Base-by-base conservation (phyloP, 352 stramenopile genomes). In the Globisporangium okanoganense region DNA sequence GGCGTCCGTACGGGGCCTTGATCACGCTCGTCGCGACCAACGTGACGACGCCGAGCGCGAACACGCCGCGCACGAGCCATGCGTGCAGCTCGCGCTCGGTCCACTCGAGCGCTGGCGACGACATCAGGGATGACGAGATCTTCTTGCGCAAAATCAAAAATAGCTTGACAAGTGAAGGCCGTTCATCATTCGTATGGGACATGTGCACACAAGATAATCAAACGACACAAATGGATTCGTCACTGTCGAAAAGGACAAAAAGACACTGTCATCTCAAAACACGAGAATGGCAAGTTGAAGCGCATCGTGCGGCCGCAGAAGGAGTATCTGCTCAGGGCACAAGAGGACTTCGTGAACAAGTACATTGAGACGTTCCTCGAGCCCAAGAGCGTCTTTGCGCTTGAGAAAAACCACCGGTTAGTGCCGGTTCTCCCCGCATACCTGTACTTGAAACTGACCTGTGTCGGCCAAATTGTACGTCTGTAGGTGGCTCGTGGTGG, bases 371-470 rank as follows among this genome's bases (percentile, higher is more conserved):
- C 83, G 35, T 93, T 93, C 33, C 72, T 83, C 62, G 82, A 89
- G 24, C 48, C 77, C 5, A 94, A 90, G 56, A 92, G 84, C 50
- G 65, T 67, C 6, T 86, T 88, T 50, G 84, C 84, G 29, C 80
- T 95, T 6, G 79, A 84, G 60, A 88, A 88, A 62, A 86, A 92
- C 62, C 86, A 95, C 55, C 82, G 85, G 16, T 60, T 92, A 44
- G 57, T 87, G 55, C 66, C 71, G 0, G n/a, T 58, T 18, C 51
- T 56, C 10, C 44, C 51, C 13, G 29, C n/a, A n/a, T n/a, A 29
- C 7, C 29, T 29, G 29, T 56, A 56, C 41, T 29, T 29, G 3
- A 20, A 33, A 10, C 12, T 51, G 22, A 51, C 24, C 24, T 52
- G 25, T 2, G 12, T 51, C n/a, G 29, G 29, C 29, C 6, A 6